Base-by-base conservation (phyloP, 129 eudicot species). In the Flaveria brownii region DNA sequence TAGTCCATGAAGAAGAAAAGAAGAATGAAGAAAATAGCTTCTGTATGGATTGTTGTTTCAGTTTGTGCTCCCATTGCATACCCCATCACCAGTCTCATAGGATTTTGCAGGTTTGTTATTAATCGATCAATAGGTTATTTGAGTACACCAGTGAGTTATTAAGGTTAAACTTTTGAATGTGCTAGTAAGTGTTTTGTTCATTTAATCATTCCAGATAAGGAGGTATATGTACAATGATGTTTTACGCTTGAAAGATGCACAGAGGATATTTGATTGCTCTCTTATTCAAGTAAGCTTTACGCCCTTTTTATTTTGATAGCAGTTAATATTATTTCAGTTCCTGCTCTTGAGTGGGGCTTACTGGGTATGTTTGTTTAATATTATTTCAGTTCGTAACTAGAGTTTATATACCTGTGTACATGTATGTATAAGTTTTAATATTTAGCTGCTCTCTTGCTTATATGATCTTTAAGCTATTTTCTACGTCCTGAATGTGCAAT, bases 141-240 rank as follows among this genome's bases (percentile, higher is more conserved):
- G 64, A 9, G 33, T 22, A 59, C 1, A 14, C 5, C 4, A 13
- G 54, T 14, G 5, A 13, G 17, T 15, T 45, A 9, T 45, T 9
- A 45, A 3, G 25, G 9, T 55, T 17, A 12, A 14, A 2, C 39
- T 7, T 12, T 30, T 59, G 3, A 30, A 17, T 18, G 41, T 71
- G 23, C 6, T 47, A 7, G 15, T 45, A 26, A 5, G 6, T 60
- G 43, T 33, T 26, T 26, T 49, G 77, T 33, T 49, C 55, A 15
- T 71, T 13, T 9, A 30, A 30, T 49, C 55, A 15, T 62, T 20
- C 63, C 41, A 79, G 83, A 64, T 79, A 72, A 72, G 78, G 78
- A 79, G 74, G 59, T 79, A 79, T 65, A 79, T 79, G 83, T 79
- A 79, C 49, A 79, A 72, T 43, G 83, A 79, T 51, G 83, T 79